phyloP scores from a whole-genome alignment of 78 protist species.

The Dictyostelium capitatum region DNA sequence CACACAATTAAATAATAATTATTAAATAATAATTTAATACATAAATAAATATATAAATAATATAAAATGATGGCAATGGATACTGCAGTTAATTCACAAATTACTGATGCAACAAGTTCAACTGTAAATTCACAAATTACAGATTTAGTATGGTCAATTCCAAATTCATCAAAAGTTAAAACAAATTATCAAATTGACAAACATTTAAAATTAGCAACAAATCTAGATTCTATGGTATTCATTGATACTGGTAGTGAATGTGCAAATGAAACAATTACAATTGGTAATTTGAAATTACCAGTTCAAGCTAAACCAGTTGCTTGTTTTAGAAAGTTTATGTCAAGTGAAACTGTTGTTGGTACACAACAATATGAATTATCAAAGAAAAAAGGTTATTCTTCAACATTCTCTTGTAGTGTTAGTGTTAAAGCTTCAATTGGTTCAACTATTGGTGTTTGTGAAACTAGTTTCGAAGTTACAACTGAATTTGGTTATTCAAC shows the following conservation, averaged over 20 bases:
- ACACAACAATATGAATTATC: not conserved
- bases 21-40: too few species aligned
- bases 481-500: slow-evolving; percentile 6
- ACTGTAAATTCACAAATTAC: not conserved
- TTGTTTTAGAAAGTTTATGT: not conserved
- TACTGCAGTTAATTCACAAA: slow-evolving; percentile 2
- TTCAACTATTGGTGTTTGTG: slow-evolving; percentile 20
- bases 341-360: slow-evolving; percentile 24
- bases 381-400: not conserved
- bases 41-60: too few species aligned
- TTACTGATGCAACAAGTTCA: not conserved
- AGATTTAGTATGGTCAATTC: not conserved
- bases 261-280: not conserved
- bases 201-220: not conserved
- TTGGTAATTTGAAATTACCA: slow-evolving; percentile 27
- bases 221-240: slow-evolving; percentile 25
- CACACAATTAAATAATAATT: too few species aligned
- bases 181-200: slow-evolving; percentile 20
- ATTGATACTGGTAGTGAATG: not conserved
- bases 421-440: not conserved
- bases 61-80: not conserved
- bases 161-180: not conserved
- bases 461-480: not conserved
- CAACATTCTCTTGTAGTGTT: not conserved
- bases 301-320: slow-evolving; percentile 32